Evolutionary conservation across 2,329 filamentous ascomycete genomes (phyloP).

Genomic region (Alternaria longipes): DNA sequence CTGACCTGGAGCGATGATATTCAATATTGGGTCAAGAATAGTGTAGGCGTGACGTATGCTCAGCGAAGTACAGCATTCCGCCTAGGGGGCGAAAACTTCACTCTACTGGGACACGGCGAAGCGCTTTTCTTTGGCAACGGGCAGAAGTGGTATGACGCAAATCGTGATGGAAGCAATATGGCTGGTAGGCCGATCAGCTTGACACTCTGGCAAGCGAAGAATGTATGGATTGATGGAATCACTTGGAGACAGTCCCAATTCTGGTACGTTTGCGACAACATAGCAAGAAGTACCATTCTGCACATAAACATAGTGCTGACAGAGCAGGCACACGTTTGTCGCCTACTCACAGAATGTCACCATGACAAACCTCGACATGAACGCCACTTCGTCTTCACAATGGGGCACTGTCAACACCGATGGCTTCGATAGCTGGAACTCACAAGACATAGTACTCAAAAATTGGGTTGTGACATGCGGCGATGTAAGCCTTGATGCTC

Average conservation of each 20-base stretch:
- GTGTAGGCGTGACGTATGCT: constrained; percentile 35
- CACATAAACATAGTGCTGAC: neutral
- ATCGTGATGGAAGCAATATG: constrained; percentile 54
- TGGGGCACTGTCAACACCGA: constrained; percentile 62
- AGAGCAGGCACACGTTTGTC: constrained; percentile 54
- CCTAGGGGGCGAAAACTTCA: constrained; percentile 37
- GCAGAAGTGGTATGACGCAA: constrained; percentile 52
- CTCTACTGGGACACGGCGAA: constrained; percentile 33
- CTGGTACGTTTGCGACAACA: constrained; percentile 45
- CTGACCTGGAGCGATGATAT: constrained; percentile 41
- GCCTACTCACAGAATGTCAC: constrained; percentile 61
- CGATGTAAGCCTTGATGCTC: constrained; percentile 33
- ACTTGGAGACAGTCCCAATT: constrained; percentile 59
- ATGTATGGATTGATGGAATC: constrained; percentile 57
- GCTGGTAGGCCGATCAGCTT: constrained; percentile 57
- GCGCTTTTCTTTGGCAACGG: constrained; percentile 43
- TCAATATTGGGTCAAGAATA: constrained; percentile 37
- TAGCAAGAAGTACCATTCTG: neutral
- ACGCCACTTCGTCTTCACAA: constrained; percentile 56
- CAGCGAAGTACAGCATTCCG: constrained; percentile 35
- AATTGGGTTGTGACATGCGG: constrained; percentile 57
- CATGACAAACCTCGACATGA: constrained; percentile 64
- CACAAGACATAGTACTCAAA: constrained; percentile 55
- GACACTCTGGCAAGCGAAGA: constrained; percentile 58
- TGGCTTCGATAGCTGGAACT: constrained; percentile 63